phyloP scores from a whole-genome alignment of 768 basidiomycete species.

The Termitomyces sp. region DNA sequence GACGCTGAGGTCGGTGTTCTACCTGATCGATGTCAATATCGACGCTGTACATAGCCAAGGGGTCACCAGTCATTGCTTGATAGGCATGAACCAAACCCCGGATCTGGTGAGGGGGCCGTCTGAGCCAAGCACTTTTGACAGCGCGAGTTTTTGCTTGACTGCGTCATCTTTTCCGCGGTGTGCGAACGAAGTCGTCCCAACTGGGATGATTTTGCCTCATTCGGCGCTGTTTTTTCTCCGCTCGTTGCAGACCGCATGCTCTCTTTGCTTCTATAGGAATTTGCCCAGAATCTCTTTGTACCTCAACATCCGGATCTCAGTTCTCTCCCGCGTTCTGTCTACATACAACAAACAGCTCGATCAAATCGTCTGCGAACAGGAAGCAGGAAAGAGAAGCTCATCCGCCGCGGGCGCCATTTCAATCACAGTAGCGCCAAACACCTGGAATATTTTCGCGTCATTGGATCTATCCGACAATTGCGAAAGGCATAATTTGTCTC shows the following conservation, averaged over 20 bases:
- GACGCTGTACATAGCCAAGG: background rate
- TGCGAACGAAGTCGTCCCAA: conserved; percentile 1
- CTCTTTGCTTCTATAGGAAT: background rate
- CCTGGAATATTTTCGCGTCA: conserved; percentile 10
- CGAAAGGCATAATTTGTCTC: background rate
- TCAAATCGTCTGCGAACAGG: conserved; percentile 4
- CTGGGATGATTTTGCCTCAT: conserved; percentile 8
- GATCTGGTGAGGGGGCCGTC: background rate
- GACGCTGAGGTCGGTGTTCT: background rate
- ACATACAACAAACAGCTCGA: background rate
- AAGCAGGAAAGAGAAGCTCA: background rate
- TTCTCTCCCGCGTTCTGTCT: background rate
- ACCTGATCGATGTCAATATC: background rate
- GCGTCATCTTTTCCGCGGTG: conserved; percentile 7
- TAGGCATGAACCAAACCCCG: too few species aligned
- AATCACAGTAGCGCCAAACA: background rate
- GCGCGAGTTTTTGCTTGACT: background rate
- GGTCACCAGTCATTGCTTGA: background rate
- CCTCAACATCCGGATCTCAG: conserved; percentile 9
- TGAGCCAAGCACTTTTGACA: background rate
- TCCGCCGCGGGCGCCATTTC: background rate
- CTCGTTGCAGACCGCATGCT: conserved; percentile 9
- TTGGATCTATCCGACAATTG: background rate
- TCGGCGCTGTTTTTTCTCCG: background rate
- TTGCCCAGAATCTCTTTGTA: background rate